Evolutionary conservation across 2,329 filamentous ascomycete species (phyloP), one percentile per base, ranked within the genome.

Genomic region (Fusarium devonianum): DNA sequence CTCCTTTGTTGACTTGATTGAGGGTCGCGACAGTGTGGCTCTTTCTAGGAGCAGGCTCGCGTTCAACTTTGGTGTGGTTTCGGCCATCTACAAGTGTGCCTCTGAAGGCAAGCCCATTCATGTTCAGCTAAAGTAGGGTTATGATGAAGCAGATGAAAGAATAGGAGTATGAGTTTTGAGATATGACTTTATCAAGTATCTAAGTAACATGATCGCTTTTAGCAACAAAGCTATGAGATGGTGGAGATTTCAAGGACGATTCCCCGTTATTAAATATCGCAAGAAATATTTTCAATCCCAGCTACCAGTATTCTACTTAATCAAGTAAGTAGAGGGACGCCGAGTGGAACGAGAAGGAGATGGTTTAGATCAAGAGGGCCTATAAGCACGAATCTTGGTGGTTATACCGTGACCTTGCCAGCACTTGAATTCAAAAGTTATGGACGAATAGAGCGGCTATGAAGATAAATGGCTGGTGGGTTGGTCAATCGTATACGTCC

Each of bases 61-160:
- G 44, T 53, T 53, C 6, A 53, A 53, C 28, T 53, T 53, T 35
- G 21, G 34, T 23, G 44, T 53, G 1, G 49, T 49, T 6, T 53
- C 34, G 4, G 49, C 49, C 19, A 53, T 53, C 25, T 53, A 53
- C 14, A 49, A 16, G 25, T 49, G 33, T 37, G 49, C 44, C 10
- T 14, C 49, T 2, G 49, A 53, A 22, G 44, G 49, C 3, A 49
- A 53, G 11, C 35, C 39, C 0, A 16, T 53, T 9, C 39, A 49
- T 41, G 22, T 49, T 23, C 34, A 53, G 25, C n/a, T 53, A 3
- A 53, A 53, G 35, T 40, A 48, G 17, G 22, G 19, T 10, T 1
- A 11, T 25, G 0, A 11, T 16, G 11, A 18, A 1, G 3, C n/a
- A 23, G 16, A 32, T 41, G 9, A 16, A 25, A 7, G 21, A 32